Evolutionary conservation across 2,329 filamentous ascomycete species (phyloP).

Genomic region (Penicillium sp.): DNA sequence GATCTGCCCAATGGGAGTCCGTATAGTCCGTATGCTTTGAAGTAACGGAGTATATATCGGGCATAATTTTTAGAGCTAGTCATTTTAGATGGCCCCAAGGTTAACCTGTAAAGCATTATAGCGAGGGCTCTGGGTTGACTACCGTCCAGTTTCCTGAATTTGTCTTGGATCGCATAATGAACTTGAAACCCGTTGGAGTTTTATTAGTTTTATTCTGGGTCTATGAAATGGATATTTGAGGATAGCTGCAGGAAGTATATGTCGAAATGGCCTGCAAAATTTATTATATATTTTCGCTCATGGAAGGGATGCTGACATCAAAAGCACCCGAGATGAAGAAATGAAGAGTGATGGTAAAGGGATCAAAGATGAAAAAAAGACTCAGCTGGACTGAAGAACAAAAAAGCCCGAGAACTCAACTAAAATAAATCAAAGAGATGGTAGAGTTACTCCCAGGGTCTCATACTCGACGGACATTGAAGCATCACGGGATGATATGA

Average conservation of each 20-base stretch:
- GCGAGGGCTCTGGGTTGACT: background rate
- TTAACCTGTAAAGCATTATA: no score
- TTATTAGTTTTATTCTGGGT: background rate
- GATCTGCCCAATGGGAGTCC: background rate
- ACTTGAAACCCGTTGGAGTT: background rate
- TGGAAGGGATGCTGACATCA: no score
- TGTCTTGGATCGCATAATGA: no score
- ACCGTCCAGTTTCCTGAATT: background rate
- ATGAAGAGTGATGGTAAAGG: background rate
- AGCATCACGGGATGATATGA: conserved; percentile 16
- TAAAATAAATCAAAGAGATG: background rate
- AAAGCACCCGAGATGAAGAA: background rate
- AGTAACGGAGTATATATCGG: background rate
- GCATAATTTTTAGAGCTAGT: background rate
- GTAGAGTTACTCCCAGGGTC: background rate
- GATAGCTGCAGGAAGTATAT: background rate
- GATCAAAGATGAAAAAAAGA: background rate
- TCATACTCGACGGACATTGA: background rate
- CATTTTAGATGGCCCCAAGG: background rate
- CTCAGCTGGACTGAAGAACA: rapidly evolving
- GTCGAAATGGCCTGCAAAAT: no score
- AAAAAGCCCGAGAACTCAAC: background rate
- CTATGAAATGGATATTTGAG: background rate
- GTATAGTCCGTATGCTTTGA: background rate
- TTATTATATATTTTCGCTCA: background rate